Percentiles rank a stretch among this genome's conserved stretches.
Conservation (phyloP, 192 early-diverging fungal genomes). For the Geranomyces variabilis region DNA sequence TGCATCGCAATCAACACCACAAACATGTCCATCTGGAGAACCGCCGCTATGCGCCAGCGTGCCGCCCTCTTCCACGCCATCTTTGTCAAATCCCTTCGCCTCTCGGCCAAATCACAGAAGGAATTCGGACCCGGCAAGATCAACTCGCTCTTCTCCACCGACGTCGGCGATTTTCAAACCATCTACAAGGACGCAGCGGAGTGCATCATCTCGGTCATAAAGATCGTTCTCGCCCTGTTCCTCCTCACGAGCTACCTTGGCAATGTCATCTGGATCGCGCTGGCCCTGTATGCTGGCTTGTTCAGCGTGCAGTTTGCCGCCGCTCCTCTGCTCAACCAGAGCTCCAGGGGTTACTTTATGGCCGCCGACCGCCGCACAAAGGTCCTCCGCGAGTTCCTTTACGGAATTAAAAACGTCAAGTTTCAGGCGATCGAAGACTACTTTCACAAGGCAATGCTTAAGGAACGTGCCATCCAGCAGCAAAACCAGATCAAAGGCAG, state of each 20-base stretch:
- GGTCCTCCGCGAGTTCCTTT: slow-evolving; percentile 38
- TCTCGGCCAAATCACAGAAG: not conserved
- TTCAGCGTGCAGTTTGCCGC: not conserved
- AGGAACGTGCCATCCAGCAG: slow-evolving; percentile 12
- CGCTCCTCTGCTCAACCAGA: not conserved
- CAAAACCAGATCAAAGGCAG: not conserved
- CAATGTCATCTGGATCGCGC: not conserved
- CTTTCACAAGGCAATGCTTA: slow-evolving; percentile 24
- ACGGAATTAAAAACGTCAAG: slow-evolving; percentile 41
- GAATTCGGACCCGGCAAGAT: not conserved
- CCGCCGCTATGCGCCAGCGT: not conserved
- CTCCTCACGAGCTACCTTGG: slow-evolving; percentile 28
- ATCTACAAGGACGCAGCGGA: not conserved
- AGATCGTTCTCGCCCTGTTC: slow-evolving; percentile 31
- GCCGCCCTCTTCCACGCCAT: slow-evolving; percentile 1
- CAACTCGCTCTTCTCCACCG: slow-evolving; percentile 5
- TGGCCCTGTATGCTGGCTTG: not conserved
- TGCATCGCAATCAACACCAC: not conserved
- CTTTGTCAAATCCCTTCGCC: slow-evolving; percentile 1
- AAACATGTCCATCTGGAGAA: not conserved
- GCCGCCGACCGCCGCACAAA: slow-evolving; percentile 25
- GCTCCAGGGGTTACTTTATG: slow-evolving; percentile 5
- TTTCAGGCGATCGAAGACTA: slow-evolving; percentile 34
- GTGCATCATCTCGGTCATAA: not conserved
- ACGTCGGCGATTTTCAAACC: not conserved